Evolutionary conservation across 2,329 filamentous ascomycete genomes (phyloP).

Genomic region (Biscogniauxia sp.): DNA sequence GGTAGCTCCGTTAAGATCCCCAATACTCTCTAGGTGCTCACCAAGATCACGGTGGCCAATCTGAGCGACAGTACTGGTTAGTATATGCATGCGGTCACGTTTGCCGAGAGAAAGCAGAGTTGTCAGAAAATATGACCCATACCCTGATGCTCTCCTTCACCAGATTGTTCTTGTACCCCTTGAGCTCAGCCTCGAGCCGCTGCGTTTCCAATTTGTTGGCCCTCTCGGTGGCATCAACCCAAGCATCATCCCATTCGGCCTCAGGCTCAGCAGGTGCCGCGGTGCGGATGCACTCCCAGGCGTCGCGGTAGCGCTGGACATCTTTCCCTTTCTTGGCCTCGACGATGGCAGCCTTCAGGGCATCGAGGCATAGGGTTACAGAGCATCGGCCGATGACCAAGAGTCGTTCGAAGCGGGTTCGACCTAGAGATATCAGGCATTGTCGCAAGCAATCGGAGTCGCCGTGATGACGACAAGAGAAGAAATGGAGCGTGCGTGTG

Average conservation of each 20-base stretch:
- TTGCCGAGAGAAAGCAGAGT: neutral
- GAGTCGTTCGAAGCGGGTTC: slow-evolving; percentile 78
- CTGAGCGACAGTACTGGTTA: slow-evolving; percentile 42
- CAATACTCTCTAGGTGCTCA: slow-evolving; percentile 75
- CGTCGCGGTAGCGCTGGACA: slow-evolving; percentile 66
- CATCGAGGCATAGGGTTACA: slow-evolving; percentile 72
- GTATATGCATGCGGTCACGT: slow-evolving; percentile 1
- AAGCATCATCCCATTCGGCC: slow-evolving; percentile 65
- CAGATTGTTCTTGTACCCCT: slow-evolving; percentile 92
- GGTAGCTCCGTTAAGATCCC: slow-evolving; percentile 68
- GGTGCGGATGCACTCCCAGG: slow-evolving; percentile 62
- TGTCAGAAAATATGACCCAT: slow-evolving; percentile 29
- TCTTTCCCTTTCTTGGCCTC: slow-evolving; percentile 78
- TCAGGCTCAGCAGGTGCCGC: slow-evolving; percentile 67
- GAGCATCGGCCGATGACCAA: slow-evolving; percentile 78
- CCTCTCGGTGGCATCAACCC: slow-evolving; percentile 68
- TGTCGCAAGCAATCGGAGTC: neutral
- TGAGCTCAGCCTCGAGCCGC: slow-evolving; percentile 80
- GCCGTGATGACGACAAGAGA: neutral
- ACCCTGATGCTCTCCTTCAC: slow-evolving; percentile 96
- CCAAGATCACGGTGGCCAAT: slow-evolving; percentile 95
- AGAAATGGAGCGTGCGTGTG: neutral
- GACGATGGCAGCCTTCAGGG: slow-evolving; percentile 71
- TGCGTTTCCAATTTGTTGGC: slow-evolving; percentile 67
- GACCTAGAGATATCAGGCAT: slow-evolving; percentile 50